Base-by-base conservation (phyloP, 495 filamentous ascomycete genomes). In the Amniculicola lignicola region DNA sequence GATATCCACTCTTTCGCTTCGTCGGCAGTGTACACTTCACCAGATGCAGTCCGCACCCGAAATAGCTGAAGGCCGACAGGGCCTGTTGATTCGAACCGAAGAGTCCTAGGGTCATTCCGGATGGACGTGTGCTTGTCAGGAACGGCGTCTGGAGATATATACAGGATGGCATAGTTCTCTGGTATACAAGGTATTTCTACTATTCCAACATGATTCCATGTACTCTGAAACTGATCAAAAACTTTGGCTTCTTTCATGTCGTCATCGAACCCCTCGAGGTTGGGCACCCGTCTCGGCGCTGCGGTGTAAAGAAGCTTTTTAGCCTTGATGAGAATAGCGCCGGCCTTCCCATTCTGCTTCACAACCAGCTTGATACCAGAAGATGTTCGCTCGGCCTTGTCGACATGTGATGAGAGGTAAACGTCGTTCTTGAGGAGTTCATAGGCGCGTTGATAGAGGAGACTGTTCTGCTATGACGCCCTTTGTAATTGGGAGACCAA, bases 281-380 rank as follows among this genome's bases (percentile, higher is more conserved):
- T n/a, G n/a, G n/a, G n/a, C n/a, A n/a, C n/a, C n/a, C n/a, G n/a
- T n/a, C 29, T 46, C 5, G 56, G 56, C 15, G 38, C 39, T 9
- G 56, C 28, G 6, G 56, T 43, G 22, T 37, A 40, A 11, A 59
- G 22, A 1, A 59, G 28, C 3, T 35, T n/a, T 33, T 59, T 54
- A 3, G 56, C 56, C 22, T 59, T 59, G 56, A 59, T 54, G 2
- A 59, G 41, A n/a, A n/a, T n/a, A n/a, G n/a, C n/a, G n/a, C n/a
- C n/a, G n/a, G n/a, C n/a, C 15, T 31, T 23, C 22, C 46, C 14
- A 4, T 15, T 23, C 4, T 19, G 35, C 28, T 59, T 25, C 1
- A 59, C 49, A 1, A 59, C 56, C 11, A 59, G 39, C 2, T 23
- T 10, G 2, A 59, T 31, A 6, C 49, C 56, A 21, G 22, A 22